phyloP scores from a whole-genome alignment of 345 rosid species.

The Moringa oleifera region DNA sequence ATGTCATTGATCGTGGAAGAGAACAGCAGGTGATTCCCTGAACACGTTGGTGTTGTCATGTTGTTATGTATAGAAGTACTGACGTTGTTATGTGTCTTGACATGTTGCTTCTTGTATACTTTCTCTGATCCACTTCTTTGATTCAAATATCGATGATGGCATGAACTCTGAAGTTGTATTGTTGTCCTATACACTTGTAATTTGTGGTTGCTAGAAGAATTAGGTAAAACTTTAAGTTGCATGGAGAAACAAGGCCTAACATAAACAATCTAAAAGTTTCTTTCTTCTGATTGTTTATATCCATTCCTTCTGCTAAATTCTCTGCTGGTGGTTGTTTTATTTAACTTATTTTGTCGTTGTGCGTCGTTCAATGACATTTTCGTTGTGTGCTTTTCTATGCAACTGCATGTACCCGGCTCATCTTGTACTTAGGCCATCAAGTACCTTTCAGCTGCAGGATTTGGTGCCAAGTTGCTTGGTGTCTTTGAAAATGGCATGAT shows the following conservation, averaged over 20 bases:
- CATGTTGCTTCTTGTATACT: background rate
- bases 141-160: background rate
- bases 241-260: background rate
- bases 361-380: background rate
- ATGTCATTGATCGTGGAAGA: constrained; percentile 73
- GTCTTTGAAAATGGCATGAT: constrained; percentile 95
- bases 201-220: background rate
- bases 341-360: constrained; percentile 6
- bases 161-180: background rate
- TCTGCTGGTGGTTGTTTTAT: background rate
- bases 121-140: background rate
- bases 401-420: constrained; percentile 9
- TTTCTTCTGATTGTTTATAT: constrained; percentile 9
- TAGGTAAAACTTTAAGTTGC: background rate
- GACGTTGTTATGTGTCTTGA: constrained; percentile 1
- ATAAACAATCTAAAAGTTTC: background rate
- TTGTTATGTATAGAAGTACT: background rate
- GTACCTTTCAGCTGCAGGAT: constrained; percentile 92
- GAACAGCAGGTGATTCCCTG: constrained; percentile 53
- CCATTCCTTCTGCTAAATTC: too few relatives aligned
- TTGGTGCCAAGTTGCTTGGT: constrained; percentile 93
- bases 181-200: background rate
- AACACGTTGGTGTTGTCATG: background rate
- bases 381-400: constrained; percentile 12
- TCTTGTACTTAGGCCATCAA: constrained; percentile 68